Percentiles rank a stretch among this genome's conserved stretches.
Conservation (phyloP, 2,329 filamentous ascomycete species). For the Clonostachys rosea region DNA sequence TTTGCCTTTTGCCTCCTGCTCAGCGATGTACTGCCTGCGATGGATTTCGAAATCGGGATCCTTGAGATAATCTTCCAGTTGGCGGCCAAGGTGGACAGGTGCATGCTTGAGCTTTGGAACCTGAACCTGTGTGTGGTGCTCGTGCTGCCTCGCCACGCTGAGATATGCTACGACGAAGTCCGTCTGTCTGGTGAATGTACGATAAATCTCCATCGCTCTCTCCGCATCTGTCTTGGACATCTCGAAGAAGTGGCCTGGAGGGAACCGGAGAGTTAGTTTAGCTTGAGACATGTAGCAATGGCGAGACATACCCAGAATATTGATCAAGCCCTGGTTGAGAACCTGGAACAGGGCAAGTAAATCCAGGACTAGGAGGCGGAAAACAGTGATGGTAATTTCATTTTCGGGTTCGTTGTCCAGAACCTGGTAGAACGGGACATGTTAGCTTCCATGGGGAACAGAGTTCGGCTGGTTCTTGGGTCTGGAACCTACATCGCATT, state of each 20-base stretch:
- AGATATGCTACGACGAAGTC: constrained; percentile 90
- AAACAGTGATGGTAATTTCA: constrained; percentile 93
- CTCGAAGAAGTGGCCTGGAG: constrained; percentile 89
- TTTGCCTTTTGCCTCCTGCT: constrained; percentile 68
- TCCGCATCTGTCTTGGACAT: constrained; percentile 95
- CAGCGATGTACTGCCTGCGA: constrained; percentile 83
- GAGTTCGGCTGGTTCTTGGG: not conserved
- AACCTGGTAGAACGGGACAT: constrained; percentile 46
- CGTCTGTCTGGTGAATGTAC: constrained; percentile 86
- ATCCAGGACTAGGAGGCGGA: constrained; percentile 85
- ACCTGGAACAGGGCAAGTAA: constrained; percentile 87
- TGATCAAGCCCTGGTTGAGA: constrained; percentile 95
- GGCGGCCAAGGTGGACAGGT: constrained; percentile 82
- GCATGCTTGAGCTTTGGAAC: constrained; percentile 98
- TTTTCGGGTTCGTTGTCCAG: constrained; percentile 88
- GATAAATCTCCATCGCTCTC: constrained; percentile 86
- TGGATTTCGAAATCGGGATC: constrained; percentile 96
- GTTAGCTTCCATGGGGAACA: constrained; percentile 6
- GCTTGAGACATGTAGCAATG: constrained; percentile 2
- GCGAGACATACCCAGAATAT: constrained; percentile 71
- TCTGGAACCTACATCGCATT: constrained; percentile 71
- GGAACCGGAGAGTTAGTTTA: constrained; percentile 4
- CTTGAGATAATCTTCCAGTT: constrained; percentile 90
- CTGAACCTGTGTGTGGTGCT: constrained; percentile 86
- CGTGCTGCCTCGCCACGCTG: constrained; percentile 80